Base-by-base conservation (phyloP, 306 rosid genomes). In the Acacia crassicarpa region DNA sequence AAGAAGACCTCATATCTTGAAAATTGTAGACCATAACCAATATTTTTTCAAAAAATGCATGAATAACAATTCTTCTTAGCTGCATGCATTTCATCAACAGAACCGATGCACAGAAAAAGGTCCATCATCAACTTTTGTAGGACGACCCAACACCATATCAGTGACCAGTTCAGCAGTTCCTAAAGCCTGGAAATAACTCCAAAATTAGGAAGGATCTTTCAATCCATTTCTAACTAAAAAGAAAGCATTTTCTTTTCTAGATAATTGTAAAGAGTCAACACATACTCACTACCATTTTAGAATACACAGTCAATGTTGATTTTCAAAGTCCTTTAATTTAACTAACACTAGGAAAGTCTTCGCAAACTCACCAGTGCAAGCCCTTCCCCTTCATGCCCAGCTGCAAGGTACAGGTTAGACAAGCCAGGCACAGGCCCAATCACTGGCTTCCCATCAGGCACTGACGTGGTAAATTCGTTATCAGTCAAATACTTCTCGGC, bases 311-410 rank as follows among this genome's bases (percentile, higher is more conserved):
- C 43, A 58, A 65, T 1, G 2, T n/a, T 23, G 32, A 20, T 38
- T 15, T 80, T 63, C 32, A 48, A 35, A 56, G 67, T 19, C 33
- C 32, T 48, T 14, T 51, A 33, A n/a, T 65, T 68, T 56, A 48
- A 61, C 66, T 17, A 82, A 65, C 25, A 65, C 44, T 61, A 79
- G 72, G 14, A 81, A 0, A 45, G 68, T 71, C 54, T 75, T 15
- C 33, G 74, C 82, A 67, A 61, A 79, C 90, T 86, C 85, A 95
- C 98, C 98, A 90, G 48, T 14, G 97, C 76, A 85, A 95, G 97
- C 67, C 98, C 98, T 35, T 77, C 80, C 49, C 98, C 98, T 93
- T 95, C 98, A 86, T 95, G 98, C 69, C 98, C 98, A 19, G 98
- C 91, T 40, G 98, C 98, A 82, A 95, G 88, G 87, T 86, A 91